phyloP scores from a whole-genome alignment of 2,329 filamentous ascomycete species.

The Ascochyta viciae-villosae region DNA sequence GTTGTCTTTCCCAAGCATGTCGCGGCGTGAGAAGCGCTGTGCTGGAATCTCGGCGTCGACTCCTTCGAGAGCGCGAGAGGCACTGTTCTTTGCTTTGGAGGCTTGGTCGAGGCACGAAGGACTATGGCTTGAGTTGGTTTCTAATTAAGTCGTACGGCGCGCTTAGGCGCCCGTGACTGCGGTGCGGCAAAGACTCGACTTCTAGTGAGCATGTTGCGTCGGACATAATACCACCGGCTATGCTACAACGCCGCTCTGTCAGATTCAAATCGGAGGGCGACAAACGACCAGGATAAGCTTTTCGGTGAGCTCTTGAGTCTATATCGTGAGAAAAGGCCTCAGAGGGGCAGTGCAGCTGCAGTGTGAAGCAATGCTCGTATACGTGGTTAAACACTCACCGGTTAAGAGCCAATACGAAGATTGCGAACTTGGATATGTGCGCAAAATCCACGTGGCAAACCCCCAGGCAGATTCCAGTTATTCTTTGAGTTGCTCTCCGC shows the following conservation, averaged over 20 bases:
- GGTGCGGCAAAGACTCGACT: background rate
- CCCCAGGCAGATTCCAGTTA: conserved; percentile 3
- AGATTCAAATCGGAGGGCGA: background rate
- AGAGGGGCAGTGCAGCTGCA: conserved; percentile 13
- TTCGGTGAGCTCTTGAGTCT: conserved; percentile 5
- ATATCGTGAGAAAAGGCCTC: conserved; percentile 2
- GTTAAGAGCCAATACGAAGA: conserved; percentile 14
- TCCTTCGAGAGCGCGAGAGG: background rate
- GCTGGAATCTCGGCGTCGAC: too few species aligned
- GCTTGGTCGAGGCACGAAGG: background rate
- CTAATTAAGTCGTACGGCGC: background rate
- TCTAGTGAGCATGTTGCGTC: background rate
- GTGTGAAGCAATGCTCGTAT: background rate
- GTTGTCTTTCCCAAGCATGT: too few species aligned
- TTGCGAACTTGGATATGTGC: background rate
- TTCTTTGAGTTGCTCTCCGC: background rate
- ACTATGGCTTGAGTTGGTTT: background rate
- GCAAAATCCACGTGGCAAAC: conserved; percentile 1
- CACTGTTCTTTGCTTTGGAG: background rate
- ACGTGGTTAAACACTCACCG: conserved; percentile 3
- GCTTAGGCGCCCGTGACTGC: background rate
- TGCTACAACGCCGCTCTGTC: conserved; percentile 1
- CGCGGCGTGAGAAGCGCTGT: too few species aligned
- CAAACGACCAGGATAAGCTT: conserved; percentile 2
- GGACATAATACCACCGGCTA: background rate